Base-by-base conservation (phyloP, 257 asterid genomes). In the Cinchona pubescens region DNA sequence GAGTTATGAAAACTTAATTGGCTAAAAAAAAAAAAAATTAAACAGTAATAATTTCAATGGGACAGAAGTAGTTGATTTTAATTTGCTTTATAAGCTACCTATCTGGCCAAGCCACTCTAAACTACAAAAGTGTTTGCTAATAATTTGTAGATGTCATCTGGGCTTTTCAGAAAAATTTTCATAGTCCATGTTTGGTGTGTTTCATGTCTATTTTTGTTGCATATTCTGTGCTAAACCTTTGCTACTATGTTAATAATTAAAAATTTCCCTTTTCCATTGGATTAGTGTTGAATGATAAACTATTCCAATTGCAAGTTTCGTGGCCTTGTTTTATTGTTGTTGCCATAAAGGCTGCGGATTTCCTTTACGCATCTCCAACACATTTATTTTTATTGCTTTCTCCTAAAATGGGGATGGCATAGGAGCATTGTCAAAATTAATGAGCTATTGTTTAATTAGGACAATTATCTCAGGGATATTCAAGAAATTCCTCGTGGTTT, bases 401-500 rank as follows among this genome's bases (percentile, higher is more conserved):
- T 56, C 63, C 62, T 16, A 13, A 29, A 38, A 38, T 30, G 0
- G 25, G 69, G 25, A 16, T 30, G 38, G 13, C 51, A 2, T 21
- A 11, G 51, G 67, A 2, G 60, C 43, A 32, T 48, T 43, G 48
- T n/a, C 48, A n/a, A 56, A 42, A n/a, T 58, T 29, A 23, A 40
- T 55, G 42, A 46, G 27, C 67, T 15, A 51, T 68, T 30, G 34
- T 71, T 59, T 72, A 60, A 27, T 72, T 64, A 53, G 35, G 53
- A 60, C 53, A 68, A 64, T 75, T 56, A 69, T 82, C 84, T 83
- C 90, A 93, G 98, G 96, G 81, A 56, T 89, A 43, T 75, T 87
- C 77, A 88, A 87, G 91, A 88, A 87, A 77, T 43, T 87, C 40
- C 59, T 88, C 18, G 61, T 84, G 75, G 86, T 93, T 73, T 78